A percentile compares a stretch with the other conserved stretches of the same genome.
Evolutionary conservation across 2,329 filamentous ascomycete genomes (phyloP).

Genomic region (Ceratocystis alfenasii): DNA sequence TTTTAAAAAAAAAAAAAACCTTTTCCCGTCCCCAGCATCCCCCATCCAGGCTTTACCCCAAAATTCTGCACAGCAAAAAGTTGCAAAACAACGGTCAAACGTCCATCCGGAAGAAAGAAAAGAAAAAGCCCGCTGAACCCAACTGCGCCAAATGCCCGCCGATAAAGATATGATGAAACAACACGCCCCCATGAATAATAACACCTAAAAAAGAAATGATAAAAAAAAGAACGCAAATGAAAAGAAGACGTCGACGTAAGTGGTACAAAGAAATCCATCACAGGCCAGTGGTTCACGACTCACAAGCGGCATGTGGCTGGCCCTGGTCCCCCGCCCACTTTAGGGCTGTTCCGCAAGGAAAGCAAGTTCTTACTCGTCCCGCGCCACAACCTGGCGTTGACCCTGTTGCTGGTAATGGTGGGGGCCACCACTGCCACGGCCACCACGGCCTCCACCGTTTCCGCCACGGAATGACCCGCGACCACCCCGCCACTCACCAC

Average conservation of each 20-base stretch:
- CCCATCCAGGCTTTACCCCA: neutral
- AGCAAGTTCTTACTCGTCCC: constrained; percentile 11
- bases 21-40: neutral
- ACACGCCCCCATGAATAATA: constrained; percentile 13
- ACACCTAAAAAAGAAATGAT: constrained; percentile 12
- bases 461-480: constrained; percentile 33
- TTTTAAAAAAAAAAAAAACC: neutral
- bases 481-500: constrained; percentile 32
- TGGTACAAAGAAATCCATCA: neutral
- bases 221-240: neutral
- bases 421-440: constrained; percentile 37
- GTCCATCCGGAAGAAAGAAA: constrained; percentile 7
- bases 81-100: constrained; percentile 6
- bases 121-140: constrained; percentile 13
- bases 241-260: neutral
- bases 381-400: constrained; percentile 28
- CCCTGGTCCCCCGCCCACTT: neutral
- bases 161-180: constrained; percentile 8
- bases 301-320: constrained; percentile 8
- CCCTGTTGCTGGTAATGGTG: constrained; percentile 26
- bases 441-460: constrained; percentile 41
- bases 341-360: neutral
- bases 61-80: neutral
- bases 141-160: constrained; percentile 12
- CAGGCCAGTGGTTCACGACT: neutral